phyloP scores from a whole-genome alignment of 768 basidiomycete genomes.

The Leccinum incarnatum region DNA sequence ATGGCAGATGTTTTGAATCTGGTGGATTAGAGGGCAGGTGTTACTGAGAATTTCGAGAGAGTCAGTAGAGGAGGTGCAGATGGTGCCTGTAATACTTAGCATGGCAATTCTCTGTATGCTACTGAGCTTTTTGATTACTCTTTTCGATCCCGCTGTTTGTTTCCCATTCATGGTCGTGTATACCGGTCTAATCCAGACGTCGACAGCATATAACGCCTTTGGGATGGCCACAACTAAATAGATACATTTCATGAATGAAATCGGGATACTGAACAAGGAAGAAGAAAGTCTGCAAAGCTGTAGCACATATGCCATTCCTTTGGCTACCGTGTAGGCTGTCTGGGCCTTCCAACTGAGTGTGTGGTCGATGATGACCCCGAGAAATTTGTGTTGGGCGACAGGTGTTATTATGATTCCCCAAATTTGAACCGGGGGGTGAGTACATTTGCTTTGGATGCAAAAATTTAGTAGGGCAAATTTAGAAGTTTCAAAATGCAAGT shows the following conservation, averaged over 20 bases:
- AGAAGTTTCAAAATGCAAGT: neutral
- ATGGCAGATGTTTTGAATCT: neutral
- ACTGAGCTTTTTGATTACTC: too few relatives aligned
- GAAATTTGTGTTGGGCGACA: neutral
- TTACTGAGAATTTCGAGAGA: neutral
- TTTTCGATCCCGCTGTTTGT: neutral
- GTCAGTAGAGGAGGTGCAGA: neutral
- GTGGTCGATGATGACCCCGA: neutral
- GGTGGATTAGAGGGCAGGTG: neutral
- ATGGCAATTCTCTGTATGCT: neutral
- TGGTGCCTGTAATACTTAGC: neutral
- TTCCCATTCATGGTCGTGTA: neutral
- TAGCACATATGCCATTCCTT: neutral
- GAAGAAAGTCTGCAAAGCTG: neutral
- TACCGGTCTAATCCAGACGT: neutral
- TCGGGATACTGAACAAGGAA: neutral
- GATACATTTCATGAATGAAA: rapidly evolving
- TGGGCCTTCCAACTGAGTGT: neutral
- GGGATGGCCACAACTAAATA: neutral
- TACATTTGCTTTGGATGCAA: neutral
- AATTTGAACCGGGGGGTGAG: neutral
- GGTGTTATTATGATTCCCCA: neutral
- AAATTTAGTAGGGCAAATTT: neutral
- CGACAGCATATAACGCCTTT: neutral
- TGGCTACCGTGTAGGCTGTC: neutral